These are phyloP conservation scores for Panicum virgatum DNA, from an alignment of 202 grass and related monocot genomes.

Conservation along the genomic window DNA sequence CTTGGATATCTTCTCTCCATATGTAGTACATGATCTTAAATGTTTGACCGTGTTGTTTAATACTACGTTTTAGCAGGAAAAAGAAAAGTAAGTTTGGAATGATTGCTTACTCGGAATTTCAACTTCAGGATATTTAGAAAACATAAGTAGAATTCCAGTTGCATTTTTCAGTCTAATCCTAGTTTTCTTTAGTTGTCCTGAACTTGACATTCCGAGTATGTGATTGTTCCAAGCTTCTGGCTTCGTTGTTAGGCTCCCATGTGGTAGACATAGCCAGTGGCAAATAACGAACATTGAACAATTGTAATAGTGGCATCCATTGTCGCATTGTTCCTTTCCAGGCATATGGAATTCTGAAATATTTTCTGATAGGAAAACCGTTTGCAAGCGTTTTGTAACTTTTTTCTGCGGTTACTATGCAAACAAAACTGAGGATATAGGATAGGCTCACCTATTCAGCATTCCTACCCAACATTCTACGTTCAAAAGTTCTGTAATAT, in stretches of 20 bases:
- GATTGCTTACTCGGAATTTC: neutral
- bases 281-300: too few relatives aligned
- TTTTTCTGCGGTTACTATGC: neutral
- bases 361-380: too few relatives aligned
- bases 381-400: neutral
- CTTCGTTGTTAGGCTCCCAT: too few relatives aligned
- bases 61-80: neutral
- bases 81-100: too few relatives aligned
- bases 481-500: constrained; percentile 23
- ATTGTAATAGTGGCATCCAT: too few relatives aligned
- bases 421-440: neutral
- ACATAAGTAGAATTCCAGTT: neutral
- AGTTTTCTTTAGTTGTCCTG: too few relatives aligned
- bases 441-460: constrained; percentile 21
- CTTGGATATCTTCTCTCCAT: neutral
- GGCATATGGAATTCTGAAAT: too few relatives aligned
- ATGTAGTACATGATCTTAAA: neutral
- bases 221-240: too few relatives aligned
- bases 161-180: too few relatives aligned
- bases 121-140: neutral
- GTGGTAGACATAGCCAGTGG: too few relatives aligned
- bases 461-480: neutral
- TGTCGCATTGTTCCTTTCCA: too few relatives aligned
- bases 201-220: too few relatives aligned
- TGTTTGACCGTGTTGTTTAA: neutral